Evolutionary conservation across 495 filamentous ascomycete species (phyloP).

Genomic region (Penicillium soppii): DNA sequence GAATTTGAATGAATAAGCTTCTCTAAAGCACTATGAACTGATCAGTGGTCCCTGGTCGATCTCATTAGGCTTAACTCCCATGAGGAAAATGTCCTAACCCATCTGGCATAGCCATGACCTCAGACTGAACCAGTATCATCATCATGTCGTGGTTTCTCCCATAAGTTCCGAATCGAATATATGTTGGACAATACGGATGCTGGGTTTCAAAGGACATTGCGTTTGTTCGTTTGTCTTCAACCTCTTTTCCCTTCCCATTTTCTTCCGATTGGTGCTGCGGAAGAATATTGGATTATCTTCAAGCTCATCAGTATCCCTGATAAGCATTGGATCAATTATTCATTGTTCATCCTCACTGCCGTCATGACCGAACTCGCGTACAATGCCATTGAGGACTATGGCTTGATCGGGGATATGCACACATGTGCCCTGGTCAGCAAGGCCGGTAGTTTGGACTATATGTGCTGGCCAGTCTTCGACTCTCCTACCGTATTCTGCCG

Average conservation of each 20-base stretch:
- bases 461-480: conserved; percentile 76
- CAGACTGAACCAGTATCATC: conserved; percentile 24
- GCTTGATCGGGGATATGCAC: conserved; percentile 73
- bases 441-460: conserved; percentile 69
- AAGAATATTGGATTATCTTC: neutral
- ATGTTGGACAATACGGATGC: conserved; percentile 6
- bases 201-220: neutral
- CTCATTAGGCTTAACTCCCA: conserved; percentile 6
- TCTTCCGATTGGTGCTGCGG: neutral
- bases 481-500: conserved; percentile 66
- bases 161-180: conserved; percentile 17
- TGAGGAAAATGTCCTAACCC: neutral
- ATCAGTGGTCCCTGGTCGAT: neutral
- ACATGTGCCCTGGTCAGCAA: conserved; percentile 73
- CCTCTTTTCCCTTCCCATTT: neutral
- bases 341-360: neutral
- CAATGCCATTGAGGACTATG: conserved; percentile 72
- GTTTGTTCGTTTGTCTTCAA: neutral
- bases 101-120: conserved; percentile 27
- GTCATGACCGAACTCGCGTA: conserved; percentile 42
- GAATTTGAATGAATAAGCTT: too few species aligned
- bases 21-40: too few species aligned
- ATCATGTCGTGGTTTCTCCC: conserved; percentile 27
- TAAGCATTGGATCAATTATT: neutral
- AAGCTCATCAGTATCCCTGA: neutral